Percentiles rank a stretch among this genome's conserved stretches.
These are phyloP conservation scores for Hibiscus trionum DNA, from an alignment of 345 rosid species.

Conservation along the genomic window DNA sequence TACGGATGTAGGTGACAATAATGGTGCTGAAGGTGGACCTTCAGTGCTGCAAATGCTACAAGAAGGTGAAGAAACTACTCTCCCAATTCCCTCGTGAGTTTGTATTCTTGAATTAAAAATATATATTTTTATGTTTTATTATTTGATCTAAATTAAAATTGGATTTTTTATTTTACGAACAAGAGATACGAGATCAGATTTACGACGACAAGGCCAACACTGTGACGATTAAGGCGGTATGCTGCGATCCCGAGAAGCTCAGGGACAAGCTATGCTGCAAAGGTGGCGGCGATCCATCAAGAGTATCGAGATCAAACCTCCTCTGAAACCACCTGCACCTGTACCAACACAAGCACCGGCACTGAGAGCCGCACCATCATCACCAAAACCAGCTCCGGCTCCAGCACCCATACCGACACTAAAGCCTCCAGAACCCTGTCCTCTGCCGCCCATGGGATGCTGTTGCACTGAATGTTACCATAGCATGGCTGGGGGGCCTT, in stretches of 20 bases:
- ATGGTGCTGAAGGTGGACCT: too few species aligned
- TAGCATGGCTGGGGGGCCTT: background rate
- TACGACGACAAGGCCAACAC: constrained; percentile 59
- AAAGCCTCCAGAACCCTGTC: too few species aligned
- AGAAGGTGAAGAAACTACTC: too few species aligned
- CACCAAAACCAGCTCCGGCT: constrained; percentile 6
- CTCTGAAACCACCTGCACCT: constrained; percentile 1
- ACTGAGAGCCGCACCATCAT: background rate
- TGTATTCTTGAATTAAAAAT: constrained; percentile 20
- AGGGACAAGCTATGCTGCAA: constrained; percentile 45
- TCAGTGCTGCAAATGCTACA: too few species aligned
- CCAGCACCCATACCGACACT: background rate
- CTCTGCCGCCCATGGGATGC: background rate
- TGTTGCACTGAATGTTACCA: background rate
- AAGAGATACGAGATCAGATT: constrained; percentile 54
- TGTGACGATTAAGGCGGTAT: constrained; percentile 59
- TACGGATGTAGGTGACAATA: background rate
- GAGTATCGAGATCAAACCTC: constrained; percentile 47
- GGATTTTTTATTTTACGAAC: constrained; percentile 26
- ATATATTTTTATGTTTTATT: constrained; percentile 10
- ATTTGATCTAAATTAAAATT: too few species aligned
- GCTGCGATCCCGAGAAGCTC: constrained; percentile 70
- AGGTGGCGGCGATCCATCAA: constrained; percentile 46
- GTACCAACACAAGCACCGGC: too few species aligned
- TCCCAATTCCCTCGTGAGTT: constrained; percentile 57